Conservation (phyloP, 176 grass and related monocot genomes). For the Avena eriantha region DNA sequence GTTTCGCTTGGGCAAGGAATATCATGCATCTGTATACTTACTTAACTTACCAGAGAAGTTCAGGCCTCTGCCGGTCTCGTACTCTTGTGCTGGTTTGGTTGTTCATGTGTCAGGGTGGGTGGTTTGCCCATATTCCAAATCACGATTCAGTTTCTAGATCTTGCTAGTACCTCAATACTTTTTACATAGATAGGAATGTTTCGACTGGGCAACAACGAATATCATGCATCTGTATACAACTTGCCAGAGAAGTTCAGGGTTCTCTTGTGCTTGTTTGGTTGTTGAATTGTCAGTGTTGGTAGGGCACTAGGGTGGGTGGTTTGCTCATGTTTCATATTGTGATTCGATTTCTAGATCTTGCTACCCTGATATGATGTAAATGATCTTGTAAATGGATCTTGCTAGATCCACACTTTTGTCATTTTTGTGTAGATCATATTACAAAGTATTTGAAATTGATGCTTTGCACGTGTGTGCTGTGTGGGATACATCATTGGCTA, state of each 20-base stretch:
- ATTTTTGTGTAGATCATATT: no score
- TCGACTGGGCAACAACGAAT: background rate
- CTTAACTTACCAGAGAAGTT: background rate
- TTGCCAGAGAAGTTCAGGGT: background rate
- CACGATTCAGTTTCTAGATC: background rate
- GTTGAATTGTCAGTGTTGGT: conserved; percentile 17
- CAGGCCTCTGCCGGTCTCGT: background rate
- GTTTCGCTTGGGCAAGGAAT: background rate
- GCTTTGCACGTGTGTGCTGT: no score
- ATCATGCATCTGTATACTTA: background rate
- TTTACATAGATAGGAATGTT: background rate
- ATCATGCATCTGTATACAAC: background rate
- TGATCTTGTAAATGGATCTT: no score
- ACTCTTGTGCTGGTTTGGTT: background rate
- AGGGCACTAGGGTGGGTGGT: conserved; percentile 5
- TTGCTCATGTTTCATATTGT: background rate
- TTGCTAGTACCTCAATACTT: background rate
- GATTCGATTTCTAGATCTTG: background rate
- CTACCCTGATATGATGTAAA: background rate
- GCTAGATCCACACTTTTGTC: no score
- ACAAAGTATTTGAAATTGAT: no score
- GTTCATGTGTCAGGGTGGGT: conserved; percentile 34
- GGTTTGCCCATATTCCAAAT: background rate
- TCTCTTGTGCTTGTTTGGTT: conserved; percentile 17
- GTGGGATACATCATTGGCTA: no score